Evolutionary conservation across 306 rosid species (phyloP).

Genomic region (Citrullus colocynthis): DNA sequence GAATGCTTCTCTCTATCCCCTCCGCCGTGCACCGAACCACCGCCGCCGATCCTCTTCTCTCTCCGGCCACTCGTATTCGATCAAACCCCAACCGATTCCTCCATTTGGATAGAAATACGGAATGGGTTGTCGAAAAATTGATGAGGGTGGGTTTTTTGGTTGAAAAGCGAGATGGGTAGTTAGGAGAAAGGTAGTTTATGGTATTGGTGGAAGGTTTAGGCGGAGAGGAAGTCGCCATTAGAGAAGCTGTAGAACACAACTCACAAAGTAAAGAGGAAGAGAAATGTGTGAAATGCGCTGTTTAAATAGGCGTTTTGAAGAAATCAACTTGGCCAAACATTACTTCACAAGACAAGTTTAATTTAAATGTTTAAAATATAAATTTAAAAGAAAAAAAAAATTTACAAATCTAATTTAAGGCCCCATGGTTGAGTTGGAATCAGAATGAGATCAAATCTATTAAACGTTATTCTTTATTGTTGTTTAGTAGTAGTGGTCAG

Average conservation of each 20-base stretch:
- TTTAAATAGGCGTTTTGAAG: not conserved
- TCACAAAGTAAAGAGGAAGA: not conserved
- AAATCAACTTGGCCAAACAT: not conserved
- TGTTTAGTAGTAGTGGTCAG: too few species aligned
- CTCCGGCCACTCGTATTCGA: not conserved
- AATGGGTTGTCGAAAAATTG: not conserved
- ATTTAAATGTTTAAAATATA: too few species aligned
- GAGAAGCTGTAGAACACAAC: not conserved
- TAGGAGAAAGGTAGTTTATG: not conserved
- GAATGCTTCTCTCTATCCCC: slow-evolving; percentile 2
- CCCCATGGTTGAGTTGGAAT: too few species aligned
- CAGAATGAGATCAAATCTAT: too few species aligned
- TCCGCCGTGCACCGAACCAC: slow-evolving; percentile 5
- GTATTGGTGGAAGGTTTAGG: not conserved
- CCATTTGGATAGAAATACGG: not conserved
- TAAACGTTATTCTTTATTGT: too few species aligned
- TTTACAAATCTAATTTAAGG: too few species aligned
- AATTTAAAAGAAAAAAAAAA: too few species aligned
- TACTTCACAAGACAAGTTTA: too few species aligned
- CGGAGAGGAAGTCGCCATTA: not conserved
- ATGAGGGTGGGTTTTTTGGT: not conserved
- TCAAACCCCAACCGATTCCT: not conserved
- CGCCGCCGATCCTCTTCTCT: not conserved
- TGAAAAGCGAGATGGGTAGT: not conserved
- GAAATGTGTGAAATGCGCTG: not conserved